A percentile compares a stretch with the other conserved stretches of the same genome.
Evolutionary conservation across 179 eudicot genomes (phyloP).

Genomic region (Spinacia oleracea): DNA sequence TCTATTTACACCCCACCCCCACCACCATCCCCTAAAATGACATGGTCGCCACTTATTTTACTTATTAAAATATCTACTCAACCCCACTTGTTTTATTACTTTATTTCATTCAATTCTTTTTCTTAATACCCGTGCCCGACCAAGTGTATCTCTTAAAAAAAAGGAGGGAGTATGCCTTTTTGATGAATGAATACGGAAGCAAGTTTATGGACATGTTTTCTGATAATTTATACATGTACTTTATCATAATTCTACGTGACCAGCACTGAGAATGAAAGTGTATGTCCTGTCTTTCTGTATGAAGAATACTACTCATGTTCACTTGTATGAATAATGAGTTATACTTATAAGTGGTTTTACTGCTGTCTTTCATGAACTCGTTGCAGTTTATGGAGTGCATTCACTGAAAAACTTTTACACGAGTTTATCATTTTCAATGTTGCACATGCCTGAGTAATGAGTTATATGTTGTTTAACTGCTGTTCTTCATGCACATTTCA

Average conservation of each 20-base stretch:
- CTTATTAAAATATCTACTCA: too few relatives aligned
- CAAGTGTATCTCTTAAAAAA: too few relatives aligned
- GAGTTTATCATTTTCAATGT: not conserved
- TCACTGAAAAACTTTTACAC: too few relatives aligned
- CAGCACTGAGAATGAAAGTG: constrained; percentile 3
- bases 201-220: not conserved
- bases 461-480: not conserved
- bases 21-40: too few relatives aligned
- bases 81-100: too few relatives aligned
- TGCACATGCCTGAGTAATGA: not conserved
- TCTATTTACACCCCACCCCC: too few relatives aligned
- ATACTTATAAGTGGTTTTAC: not conserved
- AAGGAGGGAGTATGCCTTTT: too few relatives aligned
- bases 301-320: not conserved
- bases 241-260: not conserved
- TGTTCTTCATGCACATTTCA: not conserved
- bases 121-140: too few relatives aligned
- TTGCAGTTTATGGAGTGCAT: not conserved
- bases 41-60: too few relatives aligned
- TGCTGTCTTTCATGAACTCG: not conserved
- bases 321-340: constrained; percentile 1
- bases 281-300: not conserved
- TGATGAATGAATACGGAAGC: not conserved
- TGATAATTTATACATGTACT: not conserved
- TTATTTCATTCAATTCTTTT: too few relatives aligned